These are phyloP conservation scores for Tanacetum coccineum DNA, from an alignment of 129 eudicot genomes.

Conservation along the genomic window DNA sequence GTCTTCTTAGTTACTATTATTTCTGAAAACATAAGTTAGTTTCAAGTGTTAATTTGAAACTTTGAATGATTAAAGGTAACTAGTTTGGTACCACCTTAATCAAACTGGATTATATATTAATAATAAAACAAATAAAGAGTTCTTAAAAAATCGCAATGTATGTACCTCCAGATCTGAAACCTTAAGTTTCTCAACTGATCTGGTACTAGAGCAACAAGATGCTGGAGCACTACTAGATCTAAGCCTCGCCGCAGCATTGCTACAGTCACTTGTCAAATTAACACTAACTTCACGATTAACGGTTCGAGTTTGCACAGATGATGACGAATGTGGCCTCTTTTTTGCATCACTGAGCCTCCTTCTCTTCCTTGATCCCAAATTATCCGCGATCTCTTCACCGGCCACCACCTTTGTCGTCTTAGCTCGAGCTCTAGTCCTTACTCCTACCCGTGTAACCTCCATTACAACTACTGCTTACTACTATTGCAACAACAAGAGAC, in stretches of 20 bases:
- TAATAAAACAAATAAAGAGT: background rate
- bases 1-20: too few relatives aligned
- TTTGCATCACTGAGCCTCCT: conserved; percentile 35
- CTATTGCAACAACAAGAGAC: conserved; percentile 13
- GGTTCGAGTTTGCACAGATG: conserved; percentile 31
- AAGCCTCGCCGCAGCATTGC: conserved; percentile 15
- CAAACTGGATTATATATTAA: background rate
- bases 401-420: conserved; percentile 16
- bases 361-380: conserved; percentile 35
- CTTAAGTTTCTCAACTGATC: conserved; percentile 26
- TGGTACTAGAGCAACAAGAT: conserved; percentile 55
- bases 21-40: too few relatives aligned
- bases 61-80: too few relatives aligned
- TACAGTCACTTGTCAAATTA: conserved; percentile 19
- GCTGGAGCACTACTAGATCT: conserved; percentile 29
- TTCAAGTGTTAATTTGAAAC: too few relatives aligned
- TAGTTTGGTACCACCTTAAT: too few relatives aligned
- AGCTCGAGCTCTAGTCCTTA: conserved; percentile 33
- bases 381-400: conserved; percentile 10
- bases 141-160: background rate
- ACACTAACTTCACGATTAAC: conserved; percentile 8
- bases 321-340: conserved; percentile 28
- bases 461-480: conserved; percentile 7
- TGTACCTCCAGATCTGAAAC: conserved; percentile 63
- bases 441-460: conserved; percentile 39